phyloP scores from a whole-genome alignment of 2,329 filamentous ascomycete species.

The Aaosphaeria pasadenensis region DNA sequence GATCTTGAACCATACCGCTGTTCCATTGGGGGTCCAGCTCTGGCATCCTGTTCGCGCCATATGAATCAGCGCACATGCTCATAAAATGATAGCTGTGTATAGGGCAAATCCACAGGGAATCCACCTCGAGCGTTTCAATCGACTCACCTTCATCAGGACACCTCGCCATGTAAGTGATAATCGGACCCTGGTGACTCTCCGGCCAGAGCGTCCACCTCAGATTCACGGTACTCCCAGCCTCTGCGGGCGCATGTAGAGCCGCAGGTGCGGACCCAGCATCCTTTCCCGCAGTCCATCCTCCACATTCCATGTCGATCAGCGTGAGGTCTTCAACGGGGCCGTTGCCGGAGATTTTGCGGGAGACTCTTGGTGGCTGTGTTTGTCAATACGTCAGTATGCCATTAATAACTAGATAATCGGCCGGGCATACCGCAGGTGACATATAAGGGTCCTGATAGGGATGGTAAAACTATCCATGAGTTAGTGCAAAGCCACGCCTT shows the following conservation, averaged over 20 bases:
- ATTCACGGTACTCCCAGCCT: slow-evolving; percentile 51
- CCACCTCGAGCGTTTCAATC: too few species aligned
- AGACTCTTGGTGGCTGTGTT: not conserved
- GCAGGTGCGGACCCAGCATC: slow-evolving; percentile 39
- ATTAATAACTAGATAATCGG: slow-evolving; percentile 27
- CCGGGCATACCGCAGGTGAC: slow-evolving; percentile 33
- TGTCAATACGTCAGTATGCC: not conserved
- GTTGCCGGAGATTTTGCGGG: not conserved
- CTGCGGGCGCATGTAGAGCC: slow-evolving; percentile 48
- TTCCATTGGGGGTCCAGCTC: slow-evolving; percentile 2
- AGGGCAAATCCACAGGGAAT: too few species aligned
- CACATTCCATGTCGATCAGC: not conserved
- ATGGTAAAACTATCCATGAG: too few species aligned
- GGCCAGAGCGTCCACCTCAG: slow-evolving; percentile 51
- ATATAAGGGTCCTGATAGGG: slow-evolving; percentile 9
- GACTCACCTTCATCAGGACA: slow-evolving; percentile 40
- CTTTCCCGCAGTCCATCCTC: not conserved
- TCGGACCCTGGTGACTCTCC: slow-evolving; percentile 46
- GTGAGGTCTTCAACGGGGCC: not conserved
- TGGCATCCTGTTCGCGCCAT: not conserved
- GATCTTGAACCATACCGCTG: slow-evolving; percentile 53
- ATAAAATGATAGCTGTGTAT: too few species aligned
- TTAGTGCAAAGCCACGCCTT: not conserved
- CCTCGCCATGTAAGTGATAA: slow-evolving; percentile 56
- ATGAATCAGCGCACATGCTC: too few species aligned